Conservation (phyloP, 306 rosid species). For the Quercus suber region DNA sequence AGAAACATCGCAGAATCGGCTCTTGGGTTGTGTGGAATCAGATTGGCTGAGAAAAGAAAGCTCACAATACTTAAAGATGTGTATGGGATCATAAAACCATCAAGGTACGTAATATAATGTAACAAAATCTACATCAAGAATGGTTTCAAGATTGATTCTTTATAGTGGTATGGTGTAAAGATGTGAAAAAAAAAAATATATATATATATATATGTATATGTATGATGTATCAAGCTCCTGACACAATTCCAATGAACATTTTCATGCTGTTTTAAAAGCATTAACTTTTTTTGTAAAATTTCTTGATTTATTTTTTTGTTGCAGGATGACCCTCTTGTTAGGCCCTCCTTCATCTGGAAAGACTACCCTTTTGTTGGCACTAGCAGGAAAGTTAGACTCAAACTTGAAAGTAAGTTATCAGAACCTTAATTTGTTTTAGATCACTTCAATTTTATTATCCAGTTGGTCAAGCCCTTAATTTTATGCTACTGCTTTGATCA, state of each 20-base stretch:
- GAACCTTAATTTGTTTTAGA: not conserved
- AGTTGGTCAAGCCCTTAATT: too few species aligned
- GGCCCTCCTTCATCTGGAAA: slow-evolving; percentile 2
- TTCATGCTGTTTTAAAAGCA: too few species aligned
- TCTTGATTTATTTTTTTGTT: not conserved
- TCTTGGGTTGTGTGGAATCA: not conserved
- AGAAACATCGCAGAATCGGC: not conserved
- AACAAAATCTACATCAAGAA: too few species aligned
- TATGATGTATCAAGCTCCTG: too few species aligned
- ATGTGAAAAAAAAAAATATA: not conserved
- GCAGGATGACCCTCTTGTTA: slow-evolving; percentile 1
- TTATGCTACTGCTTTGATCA: too few species aligned
- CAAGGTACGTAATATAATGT: not conserved
- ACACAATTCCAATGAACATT: too few species aligned
- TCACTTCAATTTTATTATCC: too few species aligned
- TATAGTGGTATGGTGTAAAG: too few species aligned
- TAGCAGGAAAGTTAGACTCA: slow-evolving; percentile 3
- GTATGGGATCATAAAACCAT: not conserved
- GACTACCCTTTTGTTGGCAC: slow-evolving; percentile 3
- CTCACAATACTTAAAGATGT: not conserved
- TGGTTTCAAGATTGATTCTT: too few species aligned
- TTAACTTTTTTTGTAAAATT: not conserved
- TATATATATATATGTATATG: too few species aligned
- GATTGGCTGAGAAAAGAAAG: not conserved
- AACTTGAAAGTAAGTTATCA: not conserved